Percentiles rank a stretch among this genome's conserved stretches.
These are phyloP conservation scores for Apocynum venetum DNA, from an alignment of 257 asterid species.

Conservation along the genomic window DNA sequence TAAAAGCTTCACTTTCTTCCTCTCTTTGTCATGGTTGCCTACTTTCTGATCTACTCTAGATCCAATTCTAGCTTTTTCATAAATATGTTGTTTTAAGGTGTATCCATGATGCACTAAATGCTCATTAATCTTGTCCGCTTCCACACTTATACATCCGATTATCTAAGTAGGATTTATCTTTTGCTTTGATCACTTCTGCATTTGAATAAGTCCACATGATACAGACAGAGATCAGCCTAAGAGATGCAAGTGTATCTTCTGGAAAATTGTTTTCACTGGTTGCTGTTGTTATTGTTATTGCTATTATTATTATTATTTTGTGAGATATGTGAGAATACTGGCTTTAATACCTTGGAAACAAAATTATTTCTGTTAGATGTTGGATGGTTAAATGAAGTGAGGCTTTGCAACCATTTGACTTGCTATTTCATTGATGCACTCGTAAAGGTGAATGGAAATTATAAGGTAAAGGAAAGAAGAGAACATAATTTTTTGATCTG, in stretches of 20 bases:
- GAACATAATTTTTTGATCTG: background rate
- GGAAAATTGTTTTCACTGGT: background rate
- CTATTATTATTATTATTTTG: too few species aligned
- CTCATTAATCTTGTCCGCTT: background rate
- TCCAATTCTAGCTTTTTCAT: background rate
- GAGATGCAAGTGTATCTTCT: background rate
- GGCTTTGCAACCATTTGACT: background rate
- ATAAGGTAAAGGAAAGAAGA: background rate
- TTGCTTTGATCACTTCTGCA: background rate
- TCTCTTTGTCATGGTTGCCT: background rate
- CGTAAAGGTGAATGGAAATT: background rate
- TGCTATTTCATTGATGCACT: background rate
- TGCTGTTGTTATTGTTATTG: too few species aligned
- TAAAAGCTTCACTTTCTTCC: background rate
- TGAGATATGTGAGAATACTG: background rate
- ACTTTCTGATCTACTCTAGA: background rate
- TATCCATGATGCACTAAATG: background rate
- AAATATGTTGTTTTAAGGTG: background rate
- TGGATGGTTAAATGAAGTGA: too few species aligned
- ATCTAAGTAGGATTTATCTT: background rate
- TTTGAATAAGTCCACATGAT: background rate
- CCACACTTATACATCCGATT: background rate
- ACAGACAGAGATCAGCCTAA: background rate
- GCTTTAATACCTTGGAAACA: background rate
- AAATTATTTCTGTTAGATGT: too few species aligned